Evolutionary conservation across 179 eudicot species (phyloP).

Genomic region (Drosera spatulata): DNA sequence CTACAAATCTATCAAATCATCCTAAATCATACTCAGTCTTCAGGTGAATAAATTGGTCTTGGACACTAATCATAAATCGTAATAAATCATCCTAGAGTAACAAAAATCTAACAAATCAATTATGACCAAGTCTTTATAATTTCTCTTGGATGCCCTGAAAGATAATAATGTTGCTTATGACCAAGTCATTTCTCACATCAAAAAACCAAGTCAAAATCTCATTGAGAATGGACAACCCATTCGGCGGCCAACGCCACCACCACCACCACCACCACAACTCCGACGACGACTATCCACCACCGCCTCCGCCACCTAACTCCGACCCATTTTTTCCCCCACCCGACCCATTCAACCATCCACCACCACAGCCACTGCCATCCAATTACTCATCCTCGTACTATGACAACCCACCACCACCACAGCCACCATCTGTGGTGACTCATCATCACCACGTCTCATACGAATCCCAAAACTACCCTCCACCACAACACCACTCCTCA

Average conservation of each 20-base stretch:
- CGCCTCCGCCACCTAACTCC: constrained; percentile 2
- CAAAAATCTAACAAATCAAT: too few species aligned
- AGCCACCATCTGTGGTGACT: background rate
- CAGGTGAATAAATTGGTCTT: too few species aligned
- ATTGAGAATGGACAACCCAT: too few species aligned
- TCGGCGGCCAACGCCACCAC: background rate
- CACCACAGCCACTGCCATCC: background rate
- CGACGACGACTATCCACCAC: constrained; percentile 11
- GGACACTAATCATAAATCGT: too few species aligned
- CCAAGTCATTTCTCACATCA: too few species aligned
- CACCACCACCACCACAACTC: constrained; percentile 6
- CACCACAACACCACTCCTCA: background rate
- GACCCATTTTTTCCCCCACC: background rate
- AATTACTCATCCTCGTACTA: constrained; percentile 1
- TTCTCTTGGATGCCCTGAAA: too few species aligned
- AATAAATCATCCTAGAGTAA: too few species aligned
- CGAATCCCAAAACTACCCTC: constrained; percentile 8
- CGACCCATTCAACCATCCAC: constrained; percentile 1
- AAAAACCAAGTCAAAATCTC: too few species aligned
- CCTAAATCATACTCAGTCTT: too few species aligned
- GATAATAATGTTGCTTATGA: too few species aligned
- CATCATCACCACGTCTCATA: constrained; percentile 5
- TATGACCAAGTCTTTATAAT: too few species aligned
- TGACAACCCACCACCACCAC: constrained; percentile 12
- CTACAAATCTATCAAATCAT: too few species aligned